phyloP scores from a whole-genome alignment of 805 yeast genomes.

The Suhomyces prunicola region DNA sequence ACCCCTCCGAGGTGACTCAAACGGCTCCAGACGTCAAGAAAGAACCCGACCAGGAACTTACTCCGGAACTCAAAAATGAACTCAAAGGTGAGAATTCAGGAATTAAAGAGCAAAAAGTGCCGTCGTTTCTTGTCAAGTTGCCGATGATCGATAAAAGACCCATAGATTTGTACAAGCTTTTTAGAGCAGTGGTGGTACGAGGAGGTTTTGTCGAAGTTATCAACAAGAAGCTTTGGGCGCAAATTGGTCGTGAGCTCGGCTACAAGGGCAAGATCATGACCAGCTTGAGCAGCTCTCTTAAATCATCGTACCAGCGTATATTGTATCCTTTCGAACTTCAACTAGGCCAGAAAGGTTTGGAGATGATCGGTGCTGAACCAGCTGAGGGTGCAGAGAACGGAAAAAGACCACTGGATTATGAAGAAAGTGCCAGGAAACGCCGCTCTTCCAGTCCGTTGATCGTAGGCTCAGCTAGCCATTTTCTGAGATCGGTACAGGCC shows the following conservation, averaged over 20 bases:
- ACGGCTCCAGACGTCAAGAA: neutral
- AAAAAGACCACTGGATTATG: neutral
- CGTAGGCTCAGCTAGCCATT: slow-evolving; percentile 44
- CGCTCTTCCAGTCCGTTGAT: slow-evolving; percentile 32
- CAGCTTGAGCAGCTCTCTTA: slow-evolving; percentile 64
- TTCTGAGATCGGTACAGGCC: slow-evolving; percentile 43
- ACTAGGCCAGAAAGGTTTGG: slow-evolving; percentile 10
- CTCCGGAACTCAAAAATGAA: neutral
- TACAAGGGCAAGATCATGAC: slow-evolving; percentile 70
- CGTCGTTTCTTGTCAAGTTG: slow-evolving; percentile 38
- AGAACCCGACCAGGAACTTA: neutral
- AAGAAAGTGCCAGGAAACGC: neutral
- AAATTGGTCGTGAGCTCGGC: slow-evolving; percentile 77
- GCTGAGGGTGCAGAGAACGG: neutral
- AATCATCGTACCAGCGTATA: slow-evolving; percentile 52
- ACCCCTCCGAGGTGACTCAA: neutral
- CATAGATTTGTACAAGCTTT: slow-evolving; percentile 59
- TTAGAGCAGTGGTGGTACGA: slow-evolving; percentile 53
- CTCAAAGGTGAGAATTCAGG: neutral
- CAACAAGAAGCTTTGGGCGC: slow-evolving; percentile 72
- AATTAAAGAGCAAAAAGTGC: slow-evolving; percentile 6
- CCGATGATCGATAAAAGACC: slow-evolving; percentile 68
- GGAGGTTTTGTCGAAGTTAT: slow-evolving; percentile 72
- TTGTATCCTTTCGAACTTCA: slow-evolving; percentile 30
- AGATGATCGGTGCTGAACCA: neutral